Evolutionary conservation across 306 rosid species (phyloP), one percentile per base, ranked within the genome.

Genomic region (Quercus gilva): DNA sequence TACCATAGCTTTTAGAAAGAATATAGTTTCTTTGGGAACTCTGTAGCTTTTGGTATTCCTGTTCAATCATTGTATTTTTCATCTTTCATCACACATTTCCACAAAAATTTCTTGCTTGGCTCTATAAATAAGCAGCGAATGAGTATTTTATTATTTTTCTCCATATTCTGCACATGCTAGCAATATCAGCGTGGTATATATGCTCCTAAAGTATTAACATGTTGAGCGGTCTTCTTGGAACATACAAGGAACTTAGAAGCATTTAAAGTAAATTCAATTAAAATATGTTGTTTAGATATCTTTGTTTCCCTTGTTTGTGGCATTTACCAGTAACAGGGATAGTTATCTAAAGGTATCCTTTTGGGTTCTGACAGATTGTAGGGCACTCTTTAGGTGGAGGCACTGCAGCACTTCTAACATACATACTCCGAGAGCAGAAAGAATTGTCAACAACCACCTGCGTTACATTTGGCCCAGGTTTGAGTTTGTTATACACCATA

Each of bases 361-460:
- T 26, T 80, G 35, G 58, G 49, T 80, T 55, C 51, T 51, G 33
- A 41, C 83, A 95, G 99, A 88, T 95, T 83, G 97, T 95, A 49
- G 99, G 99, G 60, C 99, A 95, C 80, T 95, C 99, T 59, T 89
- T 95, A 90, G 99, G 99, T 61, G 99, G 99, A 82, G 98, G 99
- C 77, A 95, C 99, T 53, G 98, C 99, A 21, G 98, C 97, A 67
- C 91, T 95, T 80, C 86, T 95, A 72, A 95, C 99, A 21, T 92
- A 91, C 82, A 89, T 93, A 78, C 82, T 95, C 86, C 87, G 98
- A 79, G 98, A 95, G 90, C 89, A 82, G 85, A 92, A 88, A 85
- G 97, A 92, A 80, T 82, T 95, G 20, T 91, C 96, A 4, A 75
- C 87, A 33, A 73, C 98, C 65, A 85, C 87, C 18, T 93, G 97